Conservation (phyloP, 1,139 yeast genomes). For the Geotrichum reessii region DNA sequence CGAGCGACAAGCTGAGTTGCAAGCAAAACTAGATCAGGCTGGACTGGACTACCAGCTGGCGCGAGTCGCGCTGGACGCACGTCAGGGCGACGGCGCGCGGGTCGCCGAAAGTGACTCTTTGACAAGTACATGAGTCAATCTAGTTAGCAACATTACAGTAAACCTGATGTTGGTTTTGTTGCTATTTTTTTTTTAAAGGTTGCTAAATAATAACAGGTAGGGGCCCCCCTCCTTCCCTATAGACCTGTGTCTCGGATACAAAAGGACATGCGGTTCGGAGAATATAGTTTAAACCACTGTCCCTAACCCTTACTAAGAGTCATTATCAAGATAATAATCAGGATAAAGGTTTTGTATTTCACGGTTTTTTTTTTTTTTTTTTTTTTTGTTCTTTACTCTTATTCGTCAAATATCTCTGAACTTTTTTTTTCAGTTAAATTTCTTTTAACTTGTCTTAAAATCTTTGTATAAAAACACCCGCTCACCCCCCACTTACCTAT, state of each 20-base stretch:
- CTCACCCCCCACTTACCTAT: neutral
- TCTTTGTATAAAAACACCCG: neutral
- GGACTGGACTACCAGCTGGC: conserved; percentile 15
- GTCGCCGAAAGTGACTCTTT: neutral
- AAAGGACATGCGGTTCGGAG: too few species aligned
- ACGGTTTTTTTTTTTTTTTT: neutral
- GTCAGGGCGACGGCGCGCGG: conserved; percentile 2
- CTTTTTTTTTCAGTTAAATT: neutral
- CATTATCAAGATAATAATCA: neutral
- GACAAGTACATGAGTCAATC: neutral
- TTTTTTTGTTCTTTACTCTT: neutral
- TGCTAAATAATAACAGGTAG: too few species aligned
- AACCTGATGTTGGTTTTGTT: too few species aligned
- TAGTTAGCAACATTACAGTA: too few species aligned
- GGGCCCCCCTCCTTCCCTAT: too few species aligned
- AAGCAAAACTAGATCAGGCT: conserved; percentile 18
- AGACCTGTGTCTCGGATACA: too few species aligned
- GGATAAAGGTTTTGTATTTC: neutral
- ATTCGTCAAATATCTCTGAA: neutral
- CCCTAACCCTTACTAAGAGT: conserved; percentile 12
- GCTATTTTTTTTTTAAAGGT: too few species aligned
- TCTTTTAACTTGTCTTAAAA: neutral
- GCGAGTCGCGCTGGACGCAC: conserved; percentile 7
- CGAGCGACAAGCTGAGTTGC: conserved; percentile 16
- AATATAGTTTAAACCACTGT: too few species aligned